phyloP scores from a whole-genome alignment of 495 filamentous ascomycete species.

The Talaromyces borbonicus region DNA sequence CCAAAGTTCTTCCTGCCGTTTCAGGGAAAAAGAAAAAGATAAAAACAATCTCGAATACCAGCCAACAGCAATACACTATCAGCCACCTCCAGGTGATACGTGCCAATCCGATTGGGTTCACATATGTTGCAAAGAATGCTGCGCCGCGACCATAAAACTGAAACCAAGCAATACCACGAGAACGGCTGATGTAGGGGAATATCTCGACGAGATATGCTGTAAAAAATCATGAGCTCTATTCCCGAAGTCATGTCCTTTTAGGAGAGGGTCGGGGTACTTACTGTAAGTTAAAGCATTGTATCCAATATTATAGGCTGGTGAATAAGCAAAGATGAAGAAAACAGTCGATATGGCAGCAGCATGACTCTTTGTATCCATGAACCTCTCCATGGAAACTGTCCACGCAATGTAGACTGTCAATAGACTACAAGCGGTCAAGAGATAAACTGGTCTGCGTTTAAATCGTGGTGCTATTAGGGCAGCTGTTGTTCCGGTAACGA shows the following conservation, averaged over 20 bases:
- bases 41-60: slow-evolving; percentile 46
- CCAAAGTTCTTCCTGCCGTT: slow-evolving; percentile 49
- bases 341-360: slow-evolving; percentile 41
- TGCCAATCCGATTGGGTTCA: slow-evolving; percentile 53
- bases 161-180: slow-evolving; percentile 52
- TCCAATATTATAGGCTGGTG: slow-evolving; percentile 57
- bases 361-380: slow-evolving; percentile 29
- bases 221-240: neutral
- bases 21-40: slow-evolving; percentile 59
- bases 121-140: slow-evolving; percentile 49
- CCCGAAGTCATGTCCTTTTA: neutral
- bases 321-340: slow-evolving; percentile 56
- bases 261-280: slow-evolving; percentile 13
- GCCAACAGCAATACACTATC: slow-evolving; percentile 53
- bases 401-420: slow-evolving; percentile 47
- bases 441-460: slow-evolving; percentile 48
- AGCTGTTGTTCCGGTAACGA: slow-evolving; percentile 40
- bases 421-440: slow-evolving; percentile 42
- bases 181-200: slow-evolving; percentile 52
- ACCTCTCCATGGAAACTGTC: slow-evolving; percentile 49
- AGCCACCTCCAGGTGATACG: slow-evolving; percentile 49
- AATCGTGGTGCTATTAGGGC: slow-evolving; percentile 44
- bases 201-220: slow-evolving; percentile 40
- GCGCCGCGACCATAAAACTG: slow-evolving; percentile 50
- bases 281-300: slow-evolving; percentile 61